Percentiles rank a stretch among this genome's conserved stretches.
Conservation (phyloP, 1,139 yeast genomes). For the Trichomonascaceae sp. region DNA sequence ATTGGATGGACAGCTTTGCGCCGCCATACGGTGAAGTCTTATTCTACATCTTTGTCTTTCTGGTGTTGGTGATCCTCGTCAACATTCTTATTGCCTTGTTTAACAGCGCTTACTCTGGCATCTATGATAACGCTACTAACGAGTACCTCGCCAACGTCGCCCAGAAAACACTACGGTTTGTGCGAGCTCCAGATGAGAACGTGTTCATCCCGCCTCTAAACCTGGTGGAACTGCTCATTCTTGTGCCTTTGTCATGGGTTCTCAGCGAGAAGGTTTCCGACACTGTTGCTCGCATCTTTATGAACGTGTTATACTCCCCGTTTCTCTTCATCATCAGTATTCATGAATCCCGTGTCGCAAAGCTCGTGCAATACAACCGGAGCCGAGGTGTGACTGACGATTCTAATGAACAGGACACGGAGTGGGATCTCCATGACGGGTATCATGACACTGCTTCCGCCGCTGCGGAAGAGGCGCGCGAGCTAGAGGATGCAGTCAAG, state of each 20-base stretch:
- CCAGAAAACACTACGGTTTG: slow-evolving; percentile 67
- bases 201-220: slow-evolving; percentile 82
- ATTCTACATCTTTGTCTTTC: slow-evolving; percentile 64
- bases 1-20: slow-evolving; percentile 55
- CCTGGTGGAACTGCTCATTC: slow-evolving; percentile 45
- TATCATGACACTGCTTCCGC: slow-evolving; percentile 35
- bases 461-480: slow-evolving; percentile 6
- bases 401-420: slow-evolving; percentile 65
- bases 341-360: slow-evolving; percentile 53
- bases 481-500: slow-evolving; percentile 35
- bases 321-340: slow-evolving; percentile 45
- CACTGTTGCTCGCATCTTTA: slow-evolving; percentile 27
- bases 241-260: slow-evolving; percentile 31
- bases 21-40: slow-evolving; percentile 74
- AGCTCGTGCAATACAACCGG: slow-evolving; percentile 61
- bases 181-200: slow-evolving; percentile 80
- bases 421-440: slow-evolving; percentile 79
- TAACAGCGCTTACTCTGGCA: slow-evolving; percentile 71
- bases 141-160: slow-evolving; percentile 80
- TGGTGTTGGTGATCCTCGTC: slow-evolving; percentile 43
- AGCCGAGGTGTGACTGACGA: slow-evolving; percentile 57
- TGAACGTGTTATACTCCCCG: slow-evolving; percentile 60
- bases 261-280: slow-evolving; percentile 15
- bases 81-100: slow-evolving; percentile 76
- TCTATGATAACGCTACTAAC: slow-evolving; percentile 70